phyloP scores from a whole-genome alignment of 331 rosid species.

The Stylosanthes scabra region DNA sequence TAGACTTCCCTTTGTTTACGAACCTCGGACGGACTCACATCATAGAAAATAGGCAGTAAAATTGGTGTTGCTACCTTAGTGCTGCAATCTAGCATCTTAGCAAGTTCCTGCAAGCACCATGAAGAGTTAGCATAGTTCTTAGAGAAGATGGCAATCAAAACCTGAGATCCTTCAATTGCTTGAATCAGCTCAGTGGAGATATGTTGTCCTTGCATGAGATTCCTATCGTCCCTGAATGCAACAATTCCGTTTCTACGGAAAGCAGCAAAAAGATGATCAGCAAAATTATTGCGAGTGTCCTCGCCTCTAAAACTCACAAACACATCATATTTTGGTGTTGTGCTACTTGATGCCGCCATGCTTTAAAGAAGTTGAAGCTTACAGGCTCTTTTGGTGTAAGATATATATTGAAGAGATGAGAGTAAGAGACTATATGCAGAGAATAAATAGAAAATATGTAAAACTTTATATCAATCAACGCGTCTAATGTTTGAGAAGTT shows the following conservation, averaged over 20 bases:
- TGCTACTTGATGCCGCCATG: neutral
- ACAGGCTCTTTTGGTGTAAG: neutral
- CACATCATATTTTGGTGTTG: neutral
- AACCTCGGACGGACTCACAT: neutral
- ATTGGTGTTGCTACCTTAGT: neutral
- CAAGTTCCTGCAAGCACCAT: conserved; percentile 6
- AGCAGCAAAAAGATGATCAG: conserved; percentile 5
- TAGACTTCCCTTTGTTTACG: neutral
- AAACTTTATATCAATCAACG: neutral
- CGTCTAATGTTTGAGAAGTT: neutral
- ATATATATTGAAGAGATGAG: neutral
- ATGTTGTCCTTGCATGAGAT: neutral
- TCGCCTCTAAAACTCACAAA: conserved; percentile 1
- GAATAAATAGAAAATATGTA: neutral
- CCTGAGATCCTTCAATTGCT: neutral
- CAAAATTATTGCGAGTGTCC: neutral
- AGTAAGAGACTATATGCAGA: neutral
- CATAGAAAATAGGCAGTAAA: neutral
- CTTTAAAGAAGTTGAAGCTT: neutral
- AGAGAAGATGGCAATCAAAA: neutral
- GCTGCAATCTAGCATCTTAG: neutral
- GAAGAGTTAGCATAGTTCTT: neutral
- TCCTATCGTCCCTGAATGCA: neutral
- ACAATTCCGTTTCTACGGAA: neutral
- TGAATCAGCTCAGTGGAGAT: neutral